phyloP scores from a whole-genome alignment of 495 filamentous ascomycete species.

The Xylaria acuta region DNA sequence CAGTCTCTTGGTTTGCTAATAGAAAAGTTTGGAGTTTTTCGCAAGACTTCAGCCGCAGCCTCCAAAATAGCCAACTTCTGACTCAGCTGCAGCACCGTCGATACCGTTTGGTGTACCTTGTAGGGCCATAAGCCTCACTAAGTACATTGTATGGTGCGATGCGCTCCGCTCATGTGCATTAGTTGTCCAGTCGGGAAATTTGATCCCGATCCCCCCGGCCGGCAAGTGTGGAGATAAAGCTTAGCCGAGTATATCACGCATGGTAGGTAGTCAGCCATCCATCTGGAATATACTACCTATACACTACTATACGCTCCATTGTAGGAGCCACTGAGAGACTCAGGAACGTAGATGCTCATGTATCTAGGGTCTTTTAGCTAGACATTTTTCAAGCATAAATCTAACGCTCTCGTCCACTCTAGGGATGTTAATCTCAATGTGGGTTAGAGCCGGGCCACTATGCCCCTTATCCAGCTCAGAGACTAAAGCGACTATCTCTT shows the following conservation, averaged over 20 bases:
- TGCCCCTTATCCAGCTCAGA: background rate
- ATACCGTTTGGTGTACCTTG: background rate
- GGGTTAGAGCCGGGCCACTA: background rate
- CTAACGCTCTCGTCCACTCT: background rate
- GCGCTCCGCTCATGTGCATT: background rate
- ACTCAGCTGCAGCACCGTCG: background rate
- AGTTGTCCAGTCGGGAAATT: background rate
- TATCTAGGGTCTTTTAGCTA: too few species aligned
- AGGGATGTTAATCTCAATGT: background rate
- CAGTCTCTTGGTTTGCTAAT: background rate
- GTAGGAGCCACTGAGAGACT: background rate
- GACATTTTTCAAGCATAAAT: background rate
- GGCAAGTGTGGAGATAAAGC: background rate
- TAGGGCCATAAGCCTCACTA: background rate
- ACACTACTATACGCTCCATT: background rate
- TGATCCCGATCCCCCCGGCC: background rate
- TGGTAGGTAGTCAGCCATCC: too few species aligned
- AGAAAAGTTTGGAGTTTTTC: background rate
- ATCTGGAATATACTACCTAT: too few species aligned
- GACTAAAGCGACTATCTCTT: background rate
- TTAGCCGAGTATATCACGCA: too few species aligned
- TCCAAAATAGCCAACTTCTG: background rate
- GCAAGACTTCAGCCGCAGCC: background rate
- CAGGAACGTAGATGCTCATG: too few species aligned
- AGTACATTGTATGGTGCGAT: too few species aligned